A percentile compares a stretch with the other conserved stretches of the same genome.
Conservation (phyloP, 305 asterid species). For the Plantago lanceolata region DNA sequence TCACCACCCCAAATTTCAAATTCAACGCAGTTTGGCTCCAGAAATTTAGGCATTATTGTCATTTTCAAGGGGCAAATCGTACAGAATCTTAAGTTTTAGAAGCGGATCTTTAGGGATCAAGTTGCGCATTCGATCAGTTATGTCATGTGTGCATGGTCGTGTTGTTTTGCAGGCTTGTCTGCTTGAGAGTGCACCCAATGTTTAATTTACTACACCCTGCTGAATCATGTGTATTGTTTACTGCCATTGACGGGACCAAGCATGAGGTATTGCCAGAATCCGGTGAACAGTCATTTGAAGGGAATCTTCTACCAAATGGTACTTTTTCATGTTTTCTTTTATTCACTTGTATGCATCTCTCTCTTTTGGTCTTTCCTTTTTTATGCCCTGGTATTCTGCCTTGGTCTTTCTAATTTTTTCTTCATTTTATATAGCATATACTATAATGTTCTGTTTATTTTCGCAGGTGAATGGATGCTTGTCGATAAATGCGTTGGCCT, state of each 20-base stretch:
- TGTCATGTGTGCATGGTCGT: constrained; percentile 2
- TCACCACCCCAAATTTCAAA: no score
- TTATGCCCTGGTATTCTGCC: neutral
- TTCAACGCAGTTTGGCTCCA: no score
- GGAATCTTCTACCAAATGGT: constrained; percentile 78
- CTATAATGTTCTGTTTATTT: neutral
- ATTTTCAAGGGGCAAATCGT: no score
- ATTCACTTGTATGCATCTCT: neutral
- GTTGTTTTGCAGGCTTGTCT: constrained; percentile 62
- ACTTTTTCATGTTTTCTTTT: constrained; percentile 5
- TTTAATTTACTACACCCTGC: constrained; percentile 71
- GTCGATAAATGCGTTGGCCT: constrained; percentile 63
- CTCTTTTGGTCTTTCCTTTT: neutral
- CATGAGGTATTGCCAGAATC: constrained; percentile 77
- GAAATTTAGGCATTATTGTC: no score
- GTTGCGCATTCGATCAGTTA: neutral
- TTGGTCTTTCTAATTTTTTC: neutral
- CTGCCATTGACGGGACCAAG: constrained; percentile 66
- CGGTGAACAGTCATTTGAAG: constrained; percentile 59
- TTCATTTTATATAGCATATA: neutral
- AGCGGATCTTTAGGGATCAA: no score
- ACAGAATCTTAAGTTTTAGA: no score
- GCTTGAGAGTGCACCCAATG: constrained; percentile 87
- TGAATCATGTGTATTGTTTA: constrained; percentile 66
- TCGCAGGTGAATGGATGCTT: constrained; percentile 86